Base-by-base conservation (phyloP, 2,329 filamentous ascomycete genomes). In the Talaromyces sp. region DNA sequence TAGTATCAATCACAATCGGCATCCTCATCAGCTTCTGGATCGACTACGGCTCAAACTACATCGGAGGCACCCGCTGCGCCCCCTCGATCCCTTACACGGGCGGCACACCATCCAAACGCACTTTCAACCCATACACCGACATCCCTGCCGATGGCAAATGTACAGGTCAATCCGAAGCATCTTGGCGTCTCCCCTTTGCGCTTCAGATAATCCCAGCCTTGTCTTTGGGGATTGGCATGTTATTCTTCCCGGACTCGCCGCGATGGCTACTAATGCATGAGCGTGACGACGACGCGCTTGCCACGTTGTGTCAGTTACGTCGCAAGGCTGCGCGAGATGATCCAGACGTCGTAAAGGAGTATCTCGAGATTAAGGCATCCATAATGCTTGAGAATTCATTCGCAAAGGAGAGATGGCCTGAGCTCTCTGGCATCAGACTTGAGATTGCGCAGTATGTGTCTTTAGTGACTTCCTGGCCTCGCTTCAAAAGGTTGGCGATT, bases 181-280 rank as follows among this genome's bases (percentile, higher is more conserved):
- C 81, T 0, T 84, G 80, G 79, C 73, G 81, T 58, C 70, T 84
- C 0, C 82, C 82, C 0, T 78, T 84, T 61, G 71, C 80, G 2
- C 69, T 85, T 5, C 83, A 84, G 63, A 78, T 84, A 16, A 64
- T 75, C 10, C 78, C 79, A 0, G 78, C 79, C 1, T 56, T 80
- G 0, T 69, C 75, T 16, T 69, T 81, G 1, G 75, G 78, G 3
- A 65, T 76, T 2, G 78, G 78, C 9, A 79, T 81, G 69, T 35
- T 77, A 5, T 84, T 85, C 71, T 79, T 86, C 66, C 86, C 86
- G 0, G 85, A 83, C 63, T 86, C 85, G 0, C 85, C 85, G 0
- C 79, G 85, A 27, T 87, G 85, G 79, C 76, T 87, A 1, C 76
- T 80, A 9, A 80, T 79, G 68, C 78, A 80, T 60, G 80, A 80